A percentile compares a stretch with the other conserved stretches of the same genome.
phyloP scores from a whole-genome alignment of 2,329 filamentous ascomycete genomes.

The Raffaelea arxii region DNA sequence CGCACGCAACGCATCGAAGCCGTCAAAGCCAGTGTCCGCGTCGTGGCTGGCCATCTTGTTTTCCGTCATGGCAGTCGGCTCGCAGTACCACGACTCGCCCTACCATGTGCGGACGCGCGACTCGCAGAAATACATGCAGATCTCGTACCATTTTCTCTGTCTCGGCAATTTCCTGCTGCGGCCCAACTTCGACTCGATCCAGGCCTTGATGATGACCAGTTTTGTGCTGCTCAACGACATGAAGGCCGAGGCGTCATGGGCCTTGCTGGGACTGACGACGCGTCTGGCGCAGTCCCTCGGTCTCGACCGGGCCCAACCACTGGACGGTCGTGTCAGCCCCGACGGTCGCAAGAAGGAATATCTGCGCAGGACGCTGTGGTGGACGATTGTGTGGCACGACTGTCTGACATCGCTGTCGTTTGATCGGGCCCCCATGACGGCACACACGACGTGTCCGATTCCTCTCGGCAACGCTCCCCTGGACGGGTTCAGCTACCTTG shows the following conservation, averaged over 20 bases:
- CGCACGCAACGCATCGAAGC: conserved; percentile 34
- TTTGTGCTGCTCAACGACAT: conserved; percentile 59
- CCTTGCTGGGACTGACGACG: conserved; percentile 52
- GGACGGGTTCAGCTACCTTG: conserved; percentile 48
- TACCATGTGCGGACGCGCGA: conserved; percentile 51
- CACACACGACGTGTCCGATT: conserved; percentile 45
- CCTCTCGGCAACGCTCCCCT: conserved; percentile 32
- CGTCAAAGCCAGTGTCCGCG: conserved; percentile 44
- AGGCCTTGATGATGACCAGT: conserved; percentile 51
- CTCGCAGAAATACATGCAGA: conserved; percentile 52
- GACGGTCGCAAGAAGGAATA: conserved; percentile 42
- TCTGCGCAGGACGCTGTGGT: conserved; percentile 48
- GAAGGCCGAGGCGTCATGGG: conserved; percentile 61
- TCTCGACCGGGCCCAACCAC: conserved; percentile 39
- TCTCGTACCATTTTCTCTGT: conserved; percentile 55
- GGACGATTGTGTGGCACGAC: conserved; percentile 60
- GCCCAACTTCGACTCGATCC: conserved; percentile 57
- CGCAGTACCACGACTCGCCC: conserved; percentile 55
- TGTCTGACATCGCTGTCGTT: conserved; percentile 57
- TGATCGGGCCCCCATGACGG: conserved; percentile 56
- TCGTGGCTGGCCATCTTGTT: conserved; percentile 60
- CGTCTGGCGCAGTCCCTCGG: conserved; percentile 56
- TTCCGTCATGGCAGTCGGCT: conserved; percentile 54
- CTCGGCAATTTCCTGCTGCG: conserved; percentile 54
- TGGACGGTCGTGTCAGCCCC: conserved; percentile 36